Evolutionary conservation across 192 early-diverging fungal species (phyloP).

Genomic region (Backusella parvicylindrica): DNA sequence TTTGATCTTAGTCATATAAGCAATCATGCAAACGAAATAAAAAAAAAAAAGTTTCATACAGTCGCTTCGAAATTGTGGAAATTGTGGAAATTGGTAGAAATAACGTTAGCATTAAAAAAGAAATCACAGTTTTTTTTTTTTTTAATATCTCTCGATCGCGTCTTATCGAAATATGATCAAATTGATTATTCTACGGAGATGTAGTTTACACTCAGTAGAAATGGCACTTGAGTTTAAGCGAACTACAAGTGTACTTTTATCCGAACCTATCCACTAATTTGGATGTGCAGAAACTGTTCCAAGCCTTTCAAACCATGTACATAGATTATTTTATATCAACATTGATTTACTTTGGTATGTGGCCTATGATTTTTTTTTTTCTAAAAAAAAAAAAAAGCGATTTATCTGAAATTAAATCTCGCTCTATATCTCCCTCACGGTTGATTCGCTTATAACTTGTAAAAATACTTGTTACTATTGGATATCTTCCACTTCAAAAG

Average conservation of each 20-base stretch:
- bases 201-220: neutral
- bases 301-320: neutral
- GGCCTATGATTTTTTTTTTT: neutral
- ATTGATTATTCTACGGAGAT: neutral
- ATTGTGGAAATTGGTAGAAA: neutral
- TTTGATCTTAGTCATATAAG: neutral
- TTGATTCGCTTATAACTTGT: neutral
- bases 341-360: neutral
- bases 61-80: neutral
- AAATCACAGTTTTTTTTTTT: neutral
- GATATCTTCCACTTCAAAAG: neutral
- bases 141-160: neutral
- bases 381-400: neutral
- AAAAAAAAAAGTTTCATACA: neutral
- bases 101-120: too few species aligned
- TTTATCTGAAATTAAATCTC: neutral
- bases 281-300: conserved; percentile 1
- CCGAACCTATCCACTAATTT: neutral
- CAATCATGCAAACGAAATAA: neutral
- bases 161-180: neutral
- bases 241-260: neutral
- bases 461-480: neutral
- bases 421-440: neutral
- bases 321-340: neutral
- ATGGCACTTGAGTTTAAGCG: neutral